phyloP scores from a whole-genome alignment of 1,284 basidiomycete species.

The Boletellus sp. region DNA sequence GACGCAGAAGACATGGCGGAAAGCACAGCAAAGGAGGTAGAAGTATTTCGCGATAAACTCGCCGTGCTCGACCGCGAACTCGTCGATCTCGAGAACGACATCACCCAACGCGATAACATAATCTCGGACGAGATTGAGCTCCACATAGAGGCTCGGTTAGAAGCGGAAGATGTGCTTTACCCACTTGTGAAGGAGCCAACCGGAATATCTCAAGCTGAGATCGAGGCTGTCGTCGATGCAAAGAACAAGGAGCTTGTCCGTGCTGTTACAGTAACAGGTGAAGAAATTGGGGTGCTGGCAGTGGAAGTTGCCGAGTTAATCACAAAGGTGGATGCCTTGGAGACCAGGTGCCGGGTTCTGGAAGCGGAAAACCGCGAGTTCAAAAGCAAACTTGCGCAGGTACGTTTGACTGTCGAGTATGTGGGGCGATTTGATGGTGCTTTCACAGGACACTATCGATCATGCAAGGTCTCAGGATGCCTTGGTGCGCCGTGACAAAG shows the following conservation, averaged over 20 bases:
- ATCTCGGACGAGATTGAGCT: constrained; percentile 39
- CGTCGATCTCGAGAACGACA: constrained; percentile 42
- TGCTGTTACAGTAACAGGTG: constrained; percentile 26
- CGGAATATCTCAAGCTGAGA: constrained; percentile 18
- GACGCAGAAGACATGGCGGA: constrained; percentile 11
- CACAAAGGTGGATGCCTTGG: constrained; percentile 26
- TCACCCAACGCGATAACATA: constrained; percentile 37
- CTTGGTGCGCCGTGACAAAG: constrained; percentile 20
- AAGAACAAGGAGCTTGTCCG: constrained; percentile 18
- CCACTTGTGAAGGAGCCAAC: constrained; percentile 12
- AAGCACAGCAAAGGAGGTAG: constrained; percentile 30
- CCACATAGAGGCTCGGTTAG: constrained; percentile 35
- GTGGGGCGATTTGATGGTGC: neutral
- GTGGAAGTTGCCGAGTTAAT: constrained; percentile 38
- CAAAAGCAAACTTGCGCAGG: constrained; percentile 26
- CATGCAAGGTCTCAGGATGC: constrained; percentile 15
- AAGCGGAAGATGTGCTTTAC: constrained; percentile 30
- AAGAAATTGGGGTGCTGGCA: constrained; percentile 39
- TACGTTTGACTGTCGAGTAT: constrained; percentile 17
- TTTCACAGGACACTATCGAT: constrained; percentile 14
- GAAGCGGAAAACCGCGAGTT: constrained; percentile 33
- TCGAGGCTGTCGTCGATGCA: constrained; percentile 22
- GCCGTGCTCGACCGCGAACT: constrained; percentile 37
- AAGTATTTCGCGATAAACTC: constrained; percentile 40
- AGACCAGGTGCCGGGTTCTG: constrained; percentile 28